These are phyloP conservation scores for Galium porrigens DNA, from an alignment of 305 asterid species.

Conservation along the genomic window DNA sequence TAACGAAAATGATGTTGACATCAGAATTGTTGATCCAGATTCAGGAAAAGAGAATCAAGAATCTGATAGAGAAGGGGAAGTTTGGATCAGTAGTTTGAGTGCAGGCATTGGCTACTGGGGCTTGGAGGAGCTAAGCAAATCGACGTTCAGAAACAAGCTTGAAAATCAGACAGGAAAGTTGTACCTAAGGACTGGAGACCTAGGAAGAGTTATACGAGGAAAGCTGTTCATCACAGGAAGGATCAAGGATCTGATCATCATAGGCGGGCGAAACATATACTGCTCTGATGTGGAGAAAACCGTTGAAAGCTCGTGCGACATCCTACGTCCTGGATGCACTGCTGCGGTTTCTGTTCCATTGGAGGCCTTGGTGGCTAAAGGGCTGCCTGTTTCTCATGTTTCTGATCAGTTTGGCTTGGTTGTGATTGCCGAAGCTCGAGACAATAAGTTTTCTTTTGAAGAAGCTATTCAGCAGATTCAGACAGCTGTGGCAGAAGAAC, in stretches of 20 bases:
- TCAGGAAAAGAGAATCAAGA: conserved; percentile 28
- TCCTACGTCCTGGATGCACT: conserved; percentile 63
- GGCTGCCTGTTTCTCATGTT: conserved; percentile 33
- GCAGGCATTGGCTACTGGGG: conserved; percentile 65
- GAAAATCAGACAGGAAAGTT: conserved; percentile 23
- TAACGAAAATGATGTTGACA: conserved; percentile 27
- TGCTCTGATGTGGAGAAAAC: conserved; percentile 60
- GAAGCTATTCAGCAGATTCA: conserved; percentile 31
- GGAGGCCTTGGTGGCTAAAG: conserved; percentile 41
- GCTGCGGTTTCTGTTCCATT: conserved; percentile 60
- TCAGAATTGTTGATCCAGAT: conserved; percentile 48
- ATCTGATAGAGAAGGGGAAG: conserved; percentile 46
- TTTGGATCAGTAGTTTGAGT: conserved; percentile 62
- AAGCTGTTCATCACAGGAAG: conserved; percentile 53
- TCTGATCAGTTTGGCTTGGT: conserved; percentile 52
- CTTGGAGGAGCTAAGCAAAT: conserved; percentile 34
- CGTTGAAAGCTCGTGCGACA: conserved; percentile 43
- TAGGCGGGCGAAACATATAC: conserved; percentile 53
- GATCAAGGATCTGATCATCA: conserved; percentile 55
- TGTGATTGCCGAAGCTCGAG: conserved; percentile 56
- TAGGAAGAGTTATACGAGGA: conserved; percentile 45
- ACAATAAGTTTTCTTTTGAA: conserved; percentile 22
- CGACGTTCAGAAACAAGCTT: conserved; percentile 38
- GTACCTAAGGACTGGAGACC: conserved; percentile 48
- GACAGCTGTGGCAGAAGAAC: conserved; percentile 48